phyloP scores from a whole-genome alignment of 305 asterid species.

The Fraxinus sp. region DNA sequence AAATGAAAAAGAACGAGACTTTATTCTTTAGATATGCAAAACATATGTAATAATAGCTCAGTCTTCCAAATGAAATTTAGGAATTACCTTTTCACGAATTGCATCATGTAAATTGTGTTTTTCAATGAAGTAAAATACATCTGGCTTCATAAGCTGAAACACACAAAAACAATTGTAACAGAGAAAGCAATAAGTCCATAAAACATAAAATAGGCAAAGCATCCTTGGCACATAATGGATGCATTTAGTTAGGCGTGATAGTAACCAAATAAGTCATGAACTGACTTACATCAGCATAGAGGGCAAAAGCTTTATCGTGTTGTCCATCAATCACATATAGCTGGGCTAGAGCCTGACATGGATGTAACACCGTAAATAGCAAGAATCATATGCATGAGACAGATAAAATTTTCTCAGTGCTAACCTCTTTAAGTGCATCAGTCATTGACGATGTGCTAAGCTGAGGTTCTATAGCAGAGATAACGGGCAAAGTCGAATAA shows the following conservation, averaged over 20 bases:
- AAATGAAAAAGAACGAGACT: background rate
- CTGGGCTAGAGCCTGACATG: constrained; percentile 84
- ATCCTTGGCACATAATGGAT: constrained; percentile 13
- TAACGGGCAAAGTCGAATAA: constrained; percentile 76
- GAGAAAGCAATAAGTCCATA: constrained; percentile 19
- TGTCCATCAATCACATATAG: constrained; percentile 79
- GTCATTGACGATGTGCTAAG: constrained; percentile 80
- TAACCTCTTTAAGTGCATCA: constrained; percentile 81
- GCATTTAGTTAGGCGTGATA: constrained; percentile 1
- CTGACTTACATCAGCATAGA: constrained; percentile 90
- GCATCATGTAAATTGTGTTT: constrained; percentile 84
- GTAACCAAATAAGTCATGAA: constrained; percentile 9
- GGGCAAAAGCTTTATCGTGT: constrained; percentile 81
- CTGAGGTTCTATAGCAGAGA: constrained; percentile 93
- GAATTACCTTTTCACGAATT: constrained; percentile 74
- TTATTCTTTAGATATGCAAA: constrained; percentile 16
- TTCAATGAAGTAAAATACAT: constrained; percentile 83
- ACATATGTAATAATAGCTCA: background rate
- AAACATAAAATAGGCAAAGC: constrained; percentile 20
- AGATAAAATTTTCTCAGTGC: constrained; percentile 28
- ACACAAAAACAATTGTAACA: constrained; percentile 23
- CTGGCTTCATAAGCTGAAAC: constrained; percentile 86
- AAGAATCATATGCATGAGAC: constrained; percentile 15
- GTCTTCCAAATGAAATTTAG: background rate
- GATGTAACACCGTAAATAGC: constrained; percentile 20